Base-by-base conservation (phyloP, 2,329 filamentous ascomycete species). In the Fusarium temperatum region DNA sequence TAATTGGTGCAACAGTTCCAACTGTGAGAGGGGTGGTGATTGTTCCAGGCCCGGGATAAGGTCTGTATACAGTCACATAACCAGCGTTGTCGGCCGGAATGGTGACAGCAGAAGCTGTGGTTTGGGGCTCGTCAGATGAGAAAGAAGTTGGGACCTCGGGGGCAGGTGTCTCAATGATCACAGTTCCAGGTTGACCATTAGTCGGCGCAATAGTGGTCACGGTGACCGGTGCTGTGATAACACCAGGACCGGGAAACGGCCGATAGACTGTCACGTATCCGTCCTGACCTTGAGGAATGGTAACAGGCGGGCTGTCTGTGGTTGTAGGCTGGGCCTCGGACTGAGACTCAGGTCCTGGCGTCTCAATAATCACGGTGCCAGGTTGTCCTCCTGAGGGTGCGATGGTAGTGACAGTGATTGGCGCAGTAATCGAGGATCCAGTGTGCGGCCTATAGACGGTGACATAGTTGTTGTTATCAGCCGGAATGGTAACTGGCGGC, bases 391-490 rank as follows among this genome's bases (percentile, higher is more conserved):
- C 70, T 24, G 66, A 53, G 36, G 71, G 71, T 56, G 62, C 66
- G 67, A 73, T 74, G 44, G 70, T 72, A 57, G 70, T 72, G 57
- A 72, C 70, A 48, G 71, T 74, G 15, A 73, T 60, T n/a, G 62
- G 70, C 14, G 41, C 70, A 41, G 71, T 74, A 41, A 73, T 74
- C 3, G 54, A 57, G 30, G 41, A 24, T 15, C 72, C 72, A 20
- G 63, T 56, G 42, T 74, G 72, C 6, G 63, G 68, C 13, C 72
- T 57, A 39, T 69, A 74, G n/a, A 74, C 56, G 24, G 72, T 74
- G 26, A 75, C 55, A 22, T 72, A 74, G 18, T 51, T 51, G 13
- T 48, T 41, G 14, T 59, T 44, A 9, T 41, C 66, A 20, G 45
- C 42, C 14, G 67, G 50, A 10, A 58, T 59, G 3, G 72, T 74